Percentiles rank a stretch among this genome's conserved stretches.
Conservation (phyloP, 257 asterid genomes). For the Linderniella brevidens region DNA sequence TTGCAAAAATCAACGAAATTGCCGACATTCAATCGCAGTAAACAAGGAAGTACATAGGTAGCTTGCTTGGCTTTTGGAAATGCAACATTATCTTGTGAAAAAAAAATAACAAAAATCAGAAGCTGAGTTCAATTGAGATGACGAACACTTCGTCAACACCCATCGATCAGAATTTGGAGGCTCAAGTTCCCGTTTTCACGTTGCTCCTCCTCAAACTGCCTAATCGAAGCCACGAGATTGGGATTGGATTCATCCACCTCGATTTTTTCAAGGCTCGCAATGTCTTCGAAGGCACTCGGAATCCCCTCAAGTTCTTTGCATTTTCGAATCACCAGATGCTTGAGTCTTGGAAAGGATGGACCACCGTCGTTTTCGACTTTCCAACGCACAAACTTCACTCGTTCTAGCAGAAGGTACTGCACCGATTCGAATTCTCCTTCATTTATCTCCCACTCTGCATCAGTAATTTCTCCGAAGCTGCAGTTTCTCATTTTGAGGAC, state of each 20-base stretch:
- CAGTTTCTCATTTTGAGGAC: background rate
- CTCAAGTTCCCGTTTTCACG: background rate
- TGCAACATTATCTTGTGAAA: too few species aligned
- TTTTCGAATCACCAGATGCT: constrained; percentile 1
- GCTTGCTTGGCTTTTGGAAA: too few species aligned
- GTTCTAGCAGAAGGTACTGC: background rate
- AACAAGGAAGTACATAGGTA: too few species aligned
- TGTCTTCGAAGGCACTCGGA: background rate
- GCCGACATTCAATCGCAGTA: too few species aligned
- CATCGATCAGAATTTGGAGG: background rate
- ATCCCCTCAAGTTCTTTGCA: background rate
- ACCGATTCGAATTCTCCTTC: background rate
- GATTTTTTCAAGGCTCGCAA: background rate
- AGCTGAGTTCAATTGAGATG: too few species aligned
- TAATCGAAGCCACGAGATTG: background rate
- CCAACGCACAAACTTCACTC: background rate
- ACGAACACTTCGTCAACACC: too few species aligned
- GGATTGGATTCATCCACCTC: background rate
- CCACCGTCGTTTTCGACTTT: background rate
- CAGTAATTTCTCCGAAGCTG: background rate
- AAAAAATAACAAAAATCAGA: too few species aligned
- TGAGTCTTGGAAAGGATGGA: background rate
- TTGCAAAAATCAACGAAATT: too few species aligned
- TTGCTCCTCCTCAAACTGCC: background rate
- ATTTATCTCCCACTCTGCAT: background rate